Base-by-base conservation (phyloP, 495 filamentous ascomycete species). In the Penicillium soppii region DNA sequence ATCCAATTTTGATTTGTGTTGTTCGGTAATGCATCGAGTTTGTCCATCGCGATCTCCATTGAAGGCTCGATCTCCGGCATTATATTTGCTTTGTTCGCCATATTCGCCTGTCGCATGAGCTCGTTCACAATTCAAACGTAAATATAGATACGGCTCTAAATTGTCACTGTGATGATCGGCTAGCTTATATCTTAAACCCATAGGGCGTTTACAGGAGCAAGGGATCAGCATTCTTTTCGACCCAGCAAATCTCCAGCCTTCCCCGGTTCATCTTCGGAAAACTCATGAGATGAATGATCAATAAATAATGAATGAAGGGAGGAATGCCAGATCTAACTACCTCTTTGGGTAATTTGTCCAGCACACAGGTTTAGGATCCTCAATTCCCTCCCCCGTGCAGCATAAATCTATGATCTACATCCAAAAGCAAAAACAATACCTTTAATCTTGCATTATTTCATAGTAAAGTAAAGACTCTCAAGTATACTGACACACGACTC, bases 281-380 rank as follows among this genome's bases (percentile, higher is more conserved):
- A 4, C 9, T 25, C 23, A 13, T 20, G 7, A 8, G 26, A 32
- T 13, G 15, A 12, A 16, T 15, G 42, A 35, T 13, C 3, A 50
- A 32, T 39, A 16, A 23, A 16, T 17, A 37, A n/a, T n/a, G 62
- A 65, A 65, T 65, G 62, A 50, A 65, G 62, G 62, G 62, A 56
- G 53, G 62, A 63, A 65, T 63, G 59, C 29, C 42, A 47, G 40
- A 25, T 19, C 32, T 20, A 36, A 42, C 32, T 30, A 38, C 39
- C 27, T 25, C 7, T 38, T 42, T 26, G 16, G 23, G 37, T 19
- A 41, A n/a, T 49, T 32, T 19, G 12, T 10, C 37, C 47, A 49
- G 26, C 46, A 15, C 25, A 30, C 10, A 30, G 38, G 16, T 12
- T 19, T 6, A n/a, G 9, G 2, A 22, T 16, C 16, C 16, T 10